Evolutionary conservation across 2,329 filamentous ascomycete genomes (phyloP), one percentile per base, ranked within the genome.

Genomic region (Aspergillus felis): DNA sequence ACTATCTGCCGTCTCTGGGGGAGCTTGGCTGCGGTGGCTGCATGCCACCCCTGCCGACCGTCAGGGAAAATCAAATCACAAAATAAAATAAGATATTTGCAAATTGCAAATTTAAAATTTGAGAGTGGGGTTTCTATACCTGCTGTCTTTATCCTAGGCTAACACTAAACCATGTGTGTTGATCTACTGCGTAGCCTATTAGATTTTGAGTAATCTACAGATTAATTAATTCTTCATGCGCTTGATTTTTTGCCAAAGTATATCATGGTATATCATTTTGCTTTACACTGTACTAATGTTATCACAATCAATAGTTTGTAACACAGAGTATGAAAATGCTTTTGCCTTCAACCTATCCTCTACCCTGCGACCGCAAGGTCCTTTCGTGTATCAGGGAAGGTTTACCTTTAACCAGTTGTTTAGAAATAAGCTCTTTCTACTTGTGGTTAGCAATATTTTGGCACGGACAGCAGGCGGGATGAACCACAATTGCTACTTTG

Each of bases 1-100:
- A 73, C 68, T 69, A 73, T 73, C 70, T 73, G 70, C 70, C 70
- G 70, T 69, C 62, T 59, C 60, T 52, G 42, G 53, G 60, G 60
- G 44, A 47, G 44, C 44, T 47, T 47, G 44, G 44, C 44, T 24
- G 22, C 44, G 5, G n/a, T 47, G 44, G 44, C 44, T 47, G 44
- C 44, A 47, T 47, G 9, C 42, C 42, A 46, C 42, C 42, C 42
- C 20, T 22, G 41, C 10, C 22, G 12, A 2, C 10, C 22, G n/a
- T 9, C 6, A 14, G 10, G 20, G 17, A 22, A 46, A 46, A 24
- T 12, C 20, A 46, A 24, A 47, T 47, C 14, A 6, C 20, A 8
- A 46, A 46, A 46, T 9, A 46, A 46, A 22, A 47, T 25, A 24
- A 47, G 6, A 42, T 25, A 24, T 52, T 22, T 17, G 6, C 20